Percentiles rank a stretch among this genome's conserved stretches.
Evolutionary conservation across 2,329 filamentous ascomycete species (phyloP).

Genomic region (Torrubiella hemipterigena): DNA sequence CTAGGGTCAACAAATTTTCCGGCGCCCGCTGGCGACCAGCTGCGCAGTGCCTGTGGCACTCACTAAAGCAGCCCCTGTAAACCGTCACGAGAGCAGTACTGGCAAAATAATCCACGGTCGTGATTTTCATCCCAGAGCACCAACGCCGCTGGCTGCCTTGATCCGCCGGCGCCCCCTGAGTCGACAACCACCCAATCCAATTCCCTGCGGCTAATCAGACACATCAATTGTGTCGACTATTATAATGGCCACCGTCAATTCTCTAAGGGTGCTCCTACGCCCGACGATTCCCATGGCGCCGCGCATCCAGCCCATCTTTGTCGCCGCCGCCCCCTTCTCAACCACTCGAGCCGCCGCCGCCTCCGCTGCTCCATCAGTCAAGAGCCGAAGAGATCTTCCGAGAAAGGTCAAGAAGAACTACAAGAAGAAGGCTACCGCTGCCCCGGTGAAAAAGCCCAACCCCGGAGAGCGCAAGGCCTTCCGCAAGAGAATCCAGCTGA

Average conservation of each 20-base stretch:
- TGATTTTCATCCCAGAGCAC: too few species aligned
- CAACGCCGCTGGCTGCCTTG: too few species aligned
- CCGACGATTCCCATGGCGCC: constrained; percentile 19
- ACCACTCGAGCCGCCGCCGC: constrained; percentile 19
- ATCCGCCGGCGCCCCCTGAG: too few species aligned
- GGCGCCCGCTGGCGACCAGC: neutral
- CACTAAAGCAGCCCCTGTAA: too few species aligned
- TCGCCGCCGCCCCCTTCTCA: constrained; percentile 28
- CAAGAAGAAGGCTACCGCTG: constrained; percentile 35
- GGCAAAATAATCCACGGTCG: too few species aligned
- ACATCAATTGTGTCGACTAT: too few species aligned
- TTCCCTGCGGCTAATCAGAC: too few species aligned
- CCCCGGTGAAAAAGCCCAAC: constrained; percentile 42
- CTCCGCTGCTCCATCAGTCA: constrained; percentile 14
- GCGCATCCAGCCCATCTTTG: constrained; percentile 18
- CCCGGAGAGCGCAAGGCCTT: constrained; percentile 77
- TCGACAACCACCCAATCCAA: too few species aligned
- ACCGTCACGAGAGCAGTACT: too few species aligned
- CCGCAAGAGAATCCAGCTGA: constrained; percentile 80
- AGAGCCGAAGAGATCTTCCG: constrained; percentile 22
- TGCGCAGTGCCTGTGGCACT: too few species aligned
- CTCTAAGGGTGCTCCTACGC: constrained; percentile 29
- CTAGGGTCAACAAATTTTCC: neutral
- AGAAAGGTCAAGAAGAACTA: constrained; percentile 34
- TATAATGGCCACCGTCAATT: constrained; percentile 27